A percentile compares a stretch with the other conserved stretches of the same genome.
These are phyloP conservation scores for Jatropha podagrica DNA, from an alignment of 441 rosid genomes.

Conservation along the genomic window DNA sequence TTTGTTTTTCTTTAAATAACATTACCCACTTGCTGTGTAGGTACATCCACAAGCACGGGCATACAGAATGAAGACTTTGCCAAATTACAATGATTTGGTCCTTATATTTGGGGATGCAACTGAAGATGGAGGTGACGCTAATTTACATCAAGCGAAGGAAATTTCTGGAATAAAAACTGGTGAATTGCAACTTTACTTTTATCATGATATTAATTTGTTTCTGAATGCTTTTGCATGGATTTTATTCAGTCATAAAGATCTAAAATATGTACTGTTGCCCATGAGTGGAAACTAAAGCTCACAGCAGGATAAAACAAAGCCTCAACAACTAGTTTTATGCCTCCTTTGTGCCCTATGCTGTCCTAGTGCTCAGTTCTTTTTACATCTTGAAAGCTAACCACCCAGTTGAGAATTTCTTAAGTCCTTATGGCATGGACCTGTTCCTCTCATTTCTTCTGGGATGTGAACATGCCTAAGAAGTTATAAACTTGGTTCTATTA, in stretches of 20 bases:
- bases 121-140: conserved; percentile 31
- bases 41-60: conserved; percentile 61
- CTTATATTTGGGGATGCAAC: conserved; percentile 48
- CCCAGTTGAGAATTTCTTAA: conserved; percentile 9
- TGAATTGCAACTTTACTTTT: conserved; percentile 24
- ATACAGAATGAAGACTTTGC: conserved; percentile 65
- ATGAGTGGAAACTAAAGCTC: not conserved
- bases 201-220: conserved; percentile 5
- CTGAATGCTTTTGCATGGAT: not conserved
- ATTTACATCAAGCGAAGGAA: conserved; percentile 38
- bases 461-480: not conserved
- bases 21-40: conserved; percentile 34
- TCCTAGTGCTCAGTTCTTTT: not conserved
- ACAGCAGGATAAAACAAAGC: not conserved
- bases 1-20: conserved; percentile 3
- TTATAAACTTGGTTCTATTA: not conserved
- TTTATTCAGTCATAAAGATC: not conserved
- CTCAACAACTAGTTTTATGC: not conserved
- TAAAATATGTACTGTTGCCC: not conserved
- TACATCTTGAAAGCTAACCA: not conserved
- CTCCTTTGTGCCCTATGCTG: not conserved
- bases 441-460: not conserved
- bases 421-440: not conserved
- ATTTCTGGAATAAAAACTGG: conserved; percentile 34
- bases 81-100: conserved; percentile 69